A percentile compares a stretch with the other conserved stretches of the same genome.
Evolutionary conservation across 352 stramenopile genomes (phyloP).

Genomic region (Phytophthora aleatoria): DNA sequence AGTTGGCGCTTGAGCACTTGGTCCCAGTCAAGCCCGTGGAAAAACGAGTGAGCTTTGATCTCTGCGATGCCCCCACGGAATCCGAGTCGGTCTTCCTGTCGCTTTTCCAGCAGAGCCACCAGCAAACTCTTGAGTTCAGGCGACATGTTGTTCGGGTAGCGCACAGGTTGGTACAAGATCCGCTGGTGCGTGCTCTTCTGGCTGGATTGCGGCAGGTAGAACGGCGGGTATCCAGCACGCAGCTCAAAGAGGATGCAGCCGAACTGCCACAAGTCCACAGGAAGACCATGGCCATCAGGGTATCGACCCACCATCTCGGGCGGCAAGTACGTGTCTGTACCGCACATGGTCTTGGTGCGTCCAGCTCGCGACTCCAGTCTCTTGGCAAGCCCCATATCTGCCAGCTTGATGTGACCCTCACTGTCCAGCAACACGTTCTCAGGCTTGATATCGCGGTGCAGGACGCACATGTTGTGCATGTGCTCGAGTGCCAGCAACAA

Average conservation of each 20-base stretch:
- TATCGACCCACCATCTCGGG: conserved; percentile 89
- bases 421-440: conserved; percentile 91
- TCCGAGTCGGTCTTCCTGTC: conserved; percentile 79
- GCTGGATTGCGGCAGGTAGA: conserved; percentile 91
- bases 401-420: conserved; percentile 91
- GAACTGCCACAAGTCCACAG: conserved; percentile 94
- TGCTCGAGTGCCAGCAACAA: conserved; percentile 84
- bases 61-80: conserved; percentile 61
- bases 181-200: conserved; percentile 90
- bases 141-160: conserved; percentile 86
- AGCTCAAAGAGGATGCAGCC: conserved; percentile 95
- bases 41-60: conserved; percentile 80
- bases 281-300: conserved; percentile 78
- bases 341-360: conserved; percentile 90
- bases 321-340: conserved; percentile 90
- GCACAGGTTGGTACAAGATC: conserved; percentile 89
- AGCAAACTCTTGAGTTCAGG: conserved; percentile 78
- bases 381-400: conserved; percentile 93
- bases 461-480: conserved; percentile 92
- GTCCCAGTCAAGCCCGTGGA: conserved; percentile 79
- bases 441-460: conserved; percentile 94
- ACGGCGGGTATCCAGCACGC: conserved; percentile 90
- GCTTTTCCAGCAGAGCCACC: conserved; percentile 76
- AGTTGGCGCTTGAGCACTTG: conserved; percentile 70
- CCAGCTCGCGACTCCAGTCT: conserved; percentile 69